A percentile compares a stretch with the other conserved stretches of the same genome.
Conservation (phyloP, 495 filamentous ascomycete species). For the Hypoxylon perforatum region DNA sequence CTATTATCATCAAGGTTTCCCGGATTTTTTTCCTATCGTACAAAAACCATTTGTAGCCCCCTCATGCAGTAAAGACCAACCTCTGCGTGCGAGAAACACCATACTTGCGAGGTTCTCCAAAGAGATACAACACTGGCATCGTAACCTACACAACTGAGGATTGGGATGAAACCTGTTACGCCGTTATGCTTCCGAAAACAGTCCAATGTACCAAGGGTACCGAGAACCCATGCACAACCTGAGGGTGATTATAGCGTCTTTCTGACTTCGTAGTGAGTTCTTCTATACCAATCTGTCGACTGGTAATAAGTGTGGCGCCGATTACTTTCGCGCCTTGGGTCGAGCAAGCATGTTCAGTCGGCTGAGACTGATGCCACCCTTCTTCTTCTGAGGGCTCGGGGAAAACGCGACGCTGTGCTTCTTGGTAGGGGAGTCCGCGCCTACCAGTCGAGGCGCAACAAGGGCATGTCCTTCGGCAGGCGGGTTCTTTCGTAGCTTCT, state of each 20-base stretch:
- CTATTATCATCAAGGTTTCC: neutral
- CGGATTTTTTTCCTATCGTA: conserved; percentile 20
- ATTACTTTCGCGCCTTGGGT: conserved; percentile 61
- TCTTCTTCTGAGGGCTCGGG: conserved; percentile 61
- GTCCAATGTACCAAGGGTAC: conserved; percentile 17
- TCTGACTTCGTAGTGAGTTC: conserved; percentile 12
- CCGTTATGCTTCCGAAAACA: conserved; percentile 21
- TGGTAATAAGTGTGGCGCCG: neutral
- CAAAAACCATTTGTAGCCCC: conserved; percentile 11
- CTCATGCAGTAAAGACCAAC: conserved; percentile 23
- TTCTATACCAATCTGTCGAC: neutral
- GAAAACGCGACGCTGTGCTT: conserved; percentile 40
- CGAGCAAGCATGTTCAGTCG: conserved; percentile 64
- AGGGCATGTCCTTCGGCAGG: conserved; percentile 59
- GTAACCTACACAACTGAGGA: conserved; percentile 14
- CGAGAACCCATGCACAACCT: conserved; percentile 2
- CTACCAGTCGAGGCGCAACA: conserved; percentile 52
- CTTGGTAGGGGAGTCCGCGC: conserved; percentile 36
- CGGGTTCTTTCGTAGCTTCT: conserved; percentile 59
- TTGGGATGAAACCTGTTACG: conserved; percentile 13
- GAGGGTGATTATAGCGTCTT: neutral
- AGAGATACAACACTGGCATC: neutral
- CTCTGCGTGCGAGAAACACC: neutral
- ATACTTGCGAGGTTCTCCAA: neutral
- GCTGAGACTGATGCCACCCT: conserved; percentile 57